Percentiles rank a stretch among this genome's conserved stretches.
phyloP scores from a whole-genome alignment of 805 yeast species.

The Tetrapisispora taiwanensis region DNA sequence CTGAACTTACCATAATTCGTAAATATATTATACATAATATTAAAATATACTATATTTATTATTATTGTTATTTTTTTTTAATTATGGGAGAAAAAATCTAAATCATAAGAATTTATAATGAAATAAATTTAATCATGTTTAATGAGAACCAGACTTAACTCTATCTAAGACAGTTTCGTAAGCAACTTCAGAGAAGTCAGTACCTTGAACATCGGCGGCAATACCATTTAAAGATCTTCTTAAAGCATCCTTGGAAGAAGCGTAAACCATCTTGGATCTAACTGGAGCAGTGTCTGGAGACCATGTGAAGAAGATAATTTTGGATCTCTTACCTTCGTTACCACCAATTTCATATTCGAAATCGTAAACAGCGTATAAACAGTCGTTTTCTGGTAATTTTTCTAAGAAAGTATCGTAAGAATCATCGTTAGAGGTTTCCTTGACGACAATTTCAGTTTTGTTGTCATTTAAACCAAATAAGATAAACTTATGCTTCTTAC shows the following conservation, averaged over 20 bases:
- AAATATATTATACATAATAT: not conserved
- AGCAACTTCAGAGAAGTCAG: slow-evolving; percentile 94
- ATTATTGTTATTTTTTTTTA: not conserved
- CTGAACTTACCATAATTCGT: not conserved
- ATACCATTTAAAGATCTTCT: slow-evolving; percentile 96
- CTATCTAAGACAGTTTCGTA: slow-evolving; percentile 85
- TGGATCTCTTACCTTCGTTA: slow-evolving; percentile 90
- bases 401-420: slow-evolving; percentile 82
- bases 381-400: slow-evolving; percentile 88
- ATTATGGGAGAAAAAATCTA: not conserved
- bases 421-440: slow-evolving; percentile 60
- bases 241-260: slow-evolving; percentile 94
- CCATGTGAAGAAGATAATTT: slow-evolving; percentile 73
- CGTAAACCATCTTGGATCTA: slow-evolving; percentile 95
- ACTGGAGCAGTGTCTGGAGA: slow-evolving; percentile 96
- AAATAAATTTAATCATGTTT: not conserved
- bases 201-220: slow-evolving; percentile 91
- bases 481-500: slow-evolving; percentile 78
- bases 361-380: slow-evolving; percentile 94
- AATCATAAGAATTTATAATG: not conserved
- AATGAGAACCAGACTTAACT: slow-evolving; percentile 63
- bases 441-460: slow-evolving; percentile 87
- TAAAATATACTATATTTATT: not conserved
- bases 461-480: slow-evolving; percentile 71
- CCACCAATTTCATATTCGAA: slow-evolving; percentile 85